Base-by-base conservation (phyloP, 768 basidiomycete genomes). In the Mycena olivaceomarginata region DNA sequence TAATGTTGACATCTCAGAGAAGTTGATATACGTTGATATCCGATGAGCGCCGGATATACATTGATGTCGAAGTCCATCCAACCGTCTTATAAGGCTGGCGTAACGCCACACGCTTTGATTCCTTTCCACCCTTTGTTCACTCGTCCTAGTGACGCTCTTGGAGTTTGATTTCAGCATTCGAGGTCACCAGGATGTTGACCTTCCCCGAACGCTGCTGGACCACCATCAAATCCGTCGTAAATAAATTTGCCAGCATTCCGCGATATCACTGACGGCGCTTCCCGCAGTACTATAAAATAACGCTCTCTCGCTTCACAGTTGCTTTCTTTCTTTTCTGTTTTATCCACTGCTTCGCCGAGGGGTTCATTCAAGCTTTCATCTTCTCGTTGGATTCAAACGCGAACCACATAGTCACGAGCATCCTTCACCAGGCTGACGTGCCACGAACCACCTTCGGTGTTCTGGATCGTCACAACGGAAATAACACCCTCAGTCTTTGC, bases 261-360 rank as follows among this genome's bases (percentile, higher is more conserved):
- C 31, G 12, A 39, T 22, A 0, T 5, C 22, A 5, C 40, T 66
- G 3, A 66, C 46, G 8, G 11, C 7, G 9, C 10, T 46, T 66
- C 16, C 18, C 40, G 20, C 40, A 86, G 85, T 82, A 84, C 73
- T 70, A 81, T 10, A 79, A 82, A 62, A 82, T 86, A 20, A 85
- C 84, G 0, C 82, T 86, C 59, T 84, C 83, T 62, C 82, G 81
- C 60, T 75, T 83, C 60, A 84, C 85, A 2, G 25, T 80, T 25
- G 75, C 83, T 0, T 87, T 87, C 73, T 84, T 87, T 64, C 67
- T 85, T 1, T 81, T 86, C 53, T 81, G 81, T 15, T 80, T 85
- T 68, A 63, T 83, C 37, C 82, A 84, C 67, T 84, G 82, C 41
- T 81, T 86, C 65, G 77, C 83, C 13, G 85, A 86, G 63, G 85